A percentile compares a stretch with the other conserved stretches of the same genome.
Conservation (phyloP, 2,329 filamentous ascomycete genomes). For the Aureobasidium sp. region DNA sequence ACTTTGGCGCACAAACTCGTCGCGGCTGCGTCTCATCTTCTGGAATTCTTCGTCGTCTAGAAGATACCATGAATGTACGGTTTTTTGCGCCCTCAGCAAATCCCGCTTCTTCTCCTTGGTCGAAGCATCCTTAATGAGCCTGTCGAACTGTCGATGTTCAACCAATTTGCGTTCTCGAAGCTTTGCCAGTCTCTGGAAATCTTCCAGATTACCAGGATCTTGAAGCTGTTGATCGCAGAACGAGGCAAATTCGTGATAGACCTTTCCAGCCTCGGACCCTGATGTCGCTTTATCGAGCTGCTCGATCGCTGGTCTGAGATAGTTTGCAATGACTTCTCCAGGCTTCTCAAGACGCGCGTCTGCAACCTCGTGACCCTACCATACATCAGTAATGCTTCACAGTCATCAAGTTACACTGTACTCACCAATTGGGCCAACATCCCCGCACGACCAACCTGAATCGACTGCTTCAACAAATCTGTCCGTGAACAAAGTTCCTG, state of each 20-base stretch:
- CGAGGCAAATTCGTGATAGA: constrained; percentile 88
- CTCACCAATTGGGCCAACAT: constrained; percentile 71
- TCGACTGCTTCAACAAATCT: constrained; percentile 58
- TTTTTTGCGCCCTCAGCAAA: constrained; percentile 38
- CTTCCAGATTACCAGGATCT: constrained; percentile 74
- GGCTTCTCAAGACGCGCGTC: constrained; percentile 86
- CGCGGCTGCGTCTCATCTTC: constrained; percentile 65
- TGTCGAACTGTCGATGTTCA: constrained; percentile 57
- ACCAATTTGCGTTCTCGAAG: constrained; percentile 42
- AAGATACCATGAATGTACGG: constrained; percentile 81
- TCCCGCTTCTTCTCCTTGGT: constrained; percentile 37
- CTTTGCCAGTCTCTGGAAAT: constrained; percentile 71
- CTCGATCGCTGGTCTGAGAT: constrained; percentile 74
- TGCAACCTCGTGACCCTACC: constrained; percentile 71
- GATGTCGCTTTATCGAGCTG: constrained; percentile 63
- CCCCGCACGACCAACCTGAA: constrained; percentile 65
- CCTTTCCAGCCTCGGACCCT: constrained; percentile 70
- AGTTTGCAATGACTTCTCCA: constrained; percentile 78
- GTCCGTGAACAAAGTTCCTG: constrained; percentile 59
- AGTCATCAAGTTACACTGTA: not conserved
- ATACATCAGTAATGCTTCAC: not conserved
- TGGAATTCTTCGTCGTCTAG: constrained; percentile 82
- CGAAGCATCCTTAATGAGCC: constrained; percentile 67
- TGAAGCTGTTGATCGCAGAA: constrained; percentile 95
- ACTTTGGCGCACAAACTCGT: constrained; percentile 78